Conservation (phyloP, 164 flowering plant species). For the Akebia trifoliata region DNA sequence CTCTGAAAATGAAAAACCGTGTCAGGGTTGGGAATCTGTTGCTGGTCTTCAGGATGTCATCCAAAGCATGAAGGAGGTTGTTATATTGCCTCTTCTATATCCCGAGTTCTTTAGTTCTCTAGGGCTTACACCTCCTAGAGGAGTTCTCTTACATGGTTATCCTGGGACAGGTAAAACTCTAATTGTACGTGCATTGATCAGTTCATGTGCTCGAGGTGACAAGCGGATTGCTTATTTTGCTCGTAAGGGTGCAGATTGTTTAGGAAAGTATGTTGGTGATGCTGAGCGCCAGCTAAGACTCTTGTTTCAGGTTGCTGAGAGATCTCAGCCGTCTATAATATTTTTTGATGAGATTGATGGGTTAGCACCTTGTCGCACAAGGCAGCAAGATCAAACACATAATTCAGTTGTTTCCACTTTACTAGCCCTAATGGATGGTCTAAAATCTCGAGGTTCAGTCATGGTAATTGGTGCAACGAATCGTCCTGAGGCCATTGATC, state of each 20-base stretch:
- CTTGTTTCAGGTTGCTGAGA: slow-evolving; percentile 96
- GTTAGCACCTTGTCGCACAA: slow-evolving; percentile 77
- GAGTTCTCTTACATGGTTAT: slow-evolving; percentile 94
- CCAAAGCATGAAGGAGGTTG: slow-evolving; percentile 93
- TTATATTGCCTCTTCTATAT: slow-evolving; percentile 81
- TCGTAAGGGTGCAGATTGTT: slow-evolving; percentile 98
- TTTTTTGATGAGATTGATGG: slow-evolving; percentile 99
- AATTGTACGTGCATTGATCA: slow-evolving; percentile 86
- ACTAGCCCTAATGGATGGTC: slow-evolving; percentile 91
- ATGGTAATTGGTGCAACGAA: slow-evolving; percentile 98
- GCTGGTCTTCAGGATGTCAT: slow-evolving; percentile 94
- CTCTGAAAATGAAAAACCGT: slow-evolving; percentile 35
- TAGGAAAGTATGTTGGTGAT: slow-evolving; percentile 99
- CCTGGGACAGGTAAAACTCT: slow-evolving; percentile 99
- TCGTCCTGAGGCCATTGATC: slow-evolving; percentile 96
- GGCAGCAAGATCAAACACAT: slow-evolving; percentile 98
- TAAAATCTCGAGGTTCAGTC: slow-evolving; percentile 96
- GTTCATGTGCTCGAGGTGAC: slow-evolving; percentile 95
- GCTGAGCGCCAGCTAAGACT: slow-evolving; percentile 96
- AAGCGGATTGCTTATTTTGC: slow-evolving; percentile 93
- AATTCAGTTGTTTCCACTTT: slow-evolving; percentile 95
- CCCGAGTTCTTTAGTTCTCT: slow-evolving; percentile 74
- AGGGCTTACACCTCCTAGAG: slow-evolving; percentile 95
- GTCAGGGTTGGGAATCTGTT: slow-evolving; percentile 95
- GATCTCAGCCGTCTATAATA: slow-evolving; percentile 92